phyloP scores from a whole-genome alignment of 192 early-diverging fungal genomes.

The Phlyctochytrium arcticum region DNA sequence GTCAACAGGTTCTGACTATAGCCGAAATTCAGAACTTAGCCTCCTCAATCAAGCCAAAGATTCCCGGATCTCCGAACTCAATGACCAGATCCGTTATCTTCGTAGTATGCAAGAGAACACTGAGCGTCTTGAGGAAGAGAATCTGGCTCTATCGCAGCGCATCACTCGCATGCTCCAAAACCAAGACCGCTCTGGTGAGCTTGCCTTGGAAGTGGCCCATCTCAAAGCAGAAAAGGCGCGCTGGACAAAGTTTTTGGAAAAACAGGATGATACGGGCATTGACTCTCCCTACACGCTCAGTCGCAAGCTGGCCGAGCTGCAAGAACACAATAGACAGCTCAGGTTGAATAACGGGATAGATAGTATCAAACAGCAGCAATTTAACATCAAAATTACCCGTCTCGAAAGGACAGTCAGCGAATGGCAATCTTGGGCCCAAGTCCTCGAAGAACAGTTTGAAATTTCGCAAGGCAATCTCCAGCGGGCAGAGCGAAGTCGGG shows the following conservation, averaged over 20 bases:
- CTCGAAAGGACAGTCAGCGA: constrained; percentile 31
- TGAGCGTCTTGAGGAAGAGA: constrained; percentile 34
- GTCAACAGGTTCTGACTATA: too few species aligned
- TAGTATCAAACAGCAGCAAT: constrained; percentile 25
- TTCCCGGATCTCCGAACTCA: too few species aligned
- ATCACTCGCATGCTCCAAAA: constrained; percentile 19
- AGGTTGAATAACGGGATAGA: constrained; percentile 35
- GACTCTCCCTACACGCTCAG: constrained; percentile 51
- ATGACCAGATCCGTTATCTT: constrained; percentile 33
- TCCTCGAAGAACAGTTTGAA: too few species aligned
- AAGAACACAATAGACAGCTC: constrained; percentile 38
- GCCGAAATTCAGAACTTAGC: too few species aligned
- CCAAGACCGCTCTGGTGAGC: constrained; percentile 33
- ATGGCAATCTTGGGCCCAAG: too few species aligned
- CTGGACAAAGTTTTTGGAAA: constrained; percentile 44
- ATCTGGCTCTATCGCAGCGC: constrained; percentile 26
- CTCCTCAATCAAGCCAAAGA: too few species aligned
- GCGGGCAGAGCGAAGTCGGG: constrained; percentile 31
- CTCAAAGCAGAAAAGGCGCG: constrained; percentile 52
- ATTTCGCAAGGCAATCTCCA: too few species aligned
- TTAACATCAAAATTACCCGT: constrained; percentile 32
- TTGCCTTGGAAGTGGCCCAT: constrained; percentile 45
- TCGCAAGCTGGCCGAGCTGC: constrained; percentile 40
- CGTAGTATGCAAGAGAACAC: constrained; percentile 22
- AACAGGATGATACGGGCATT: constrained; percentile 36